Evolutionary conservation across 768 basidiomycete genomes (phyloP), one percentile per base, ranked within the genome.

Genomic region (Naganishia antarctica): DNA sequence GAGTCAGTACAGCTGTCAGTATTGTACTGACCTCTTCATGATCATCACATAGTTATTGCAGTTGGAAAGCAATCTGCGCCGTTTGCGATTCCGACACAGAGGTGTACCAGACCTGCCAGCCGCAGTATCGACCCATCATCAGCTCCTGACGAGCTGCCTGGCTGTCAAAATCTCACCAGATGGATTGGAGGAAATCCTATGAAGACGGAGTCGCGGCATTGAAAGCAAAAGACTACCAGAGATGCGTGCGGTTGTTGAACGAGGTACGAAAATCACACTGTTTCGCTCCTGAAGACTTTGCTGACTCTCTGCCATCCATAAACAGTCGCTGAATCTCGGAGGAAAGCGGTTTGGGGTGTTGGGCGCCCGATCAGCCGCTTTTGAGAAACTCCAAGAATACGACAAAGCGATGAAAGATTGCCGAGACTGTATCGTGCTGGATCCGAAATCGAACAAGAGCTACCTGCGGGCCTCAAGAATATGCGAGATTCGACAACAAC

Each of bases 151-250:
- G n/a, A n/a, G n/a, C 37, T 40, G 50, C 50, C 34, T 37, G 4
- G 53, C 3, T 13, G 18, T 5, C 18, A 5, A 13, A 18, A 1
- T 9, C 32, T n/a, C 1, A 12, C 53, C 21, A 2, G 11, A 57
- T 57, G 53, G 53, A 57, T n/a, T 57, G 53, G 53, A 57, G 53
- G 40, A 57, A 57, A 29, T 57, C 53, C 11, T 57, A 57, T 13
- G 53, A 40, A 21, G 53, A 57, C 23, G 53, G 53, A 5, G 23
- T 37, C 5, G 37, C 53, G 9, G 53, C 53, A 6, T 57, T 23
- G 34, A 57, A 57, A 34, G 34, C 53, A 8, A 40, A 40, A 15
- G 53, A 57, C 21, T 57, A 37, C 18, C 1, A 23, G 32, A 57
- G 26, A 29, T 34, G 34, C 13, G 21, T 57, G 23, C 53, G 53